Percentiles rank a stretch among this genome's conserved stretches.
Evolutionary conservation across 768 basidiomycete species (phyloP).

Genomic region (Pisolithus marmoratus): DNA sequence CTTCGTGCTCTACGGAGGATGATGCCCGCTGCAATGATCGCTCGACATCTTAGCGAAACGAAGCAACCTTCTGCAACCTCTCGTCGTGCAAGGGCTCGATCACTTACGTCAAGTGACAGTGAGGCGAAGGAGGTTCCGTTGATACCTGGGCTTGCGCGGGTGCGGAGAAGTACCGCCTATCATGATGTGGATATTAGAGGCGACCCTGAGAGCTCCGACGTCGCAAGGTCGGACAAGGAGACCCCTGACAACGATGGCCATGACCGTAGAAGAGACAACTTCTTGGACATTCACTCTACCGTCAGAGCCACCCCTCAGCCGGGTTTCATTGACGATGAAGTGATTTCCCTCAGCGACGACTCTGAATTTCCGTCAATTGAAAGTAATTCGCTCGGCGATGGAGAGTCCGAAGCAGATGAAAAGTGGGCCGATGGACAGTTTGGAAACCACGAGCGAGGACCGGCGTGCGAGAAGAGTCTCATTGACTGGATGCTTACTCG

Average conservation of each 20-base stretch:
- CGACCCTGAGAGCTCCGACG: slow-evolving; percentile 58
- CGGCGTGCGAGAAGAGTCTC: slow-evolving; percentile 38
- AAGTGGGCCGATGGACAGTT: slow-evolving; percentile 31
- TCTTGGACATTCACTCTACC: slow-evolving; percentile 12
- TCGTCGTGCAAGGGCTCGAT: slow-evolving; percentile 5
- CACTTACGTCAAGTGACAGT: slow-evolving; percentile 16
- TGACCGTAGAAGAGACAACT: slow-evolving; percentile 1
- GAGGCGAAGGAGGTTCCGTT: slow-evolving; percentile 36
- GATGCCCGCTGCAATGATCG: slow-evolving; percentile 51
- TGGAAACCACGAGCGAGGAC: slow-evolving; percentile 16
- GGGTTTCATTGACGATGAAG: slow-evolving; percentile 4
- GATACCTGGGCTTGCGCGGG: slow-evolving; percentile 48
- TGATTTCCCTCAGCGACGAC: slow-evolving; percentile 20
- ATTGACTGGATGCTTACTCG: slow-evolving; percentile 68
- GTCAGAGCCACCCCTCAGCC: slow-evolving; percentile 11
- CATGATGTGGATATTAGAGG: slow-evolving; percentile 45
- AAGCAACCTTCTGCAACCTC: slow-evolving; percentile 7
- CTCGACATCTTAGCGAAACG: slow-evolving; percentile 22
- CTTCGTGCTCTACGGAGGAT: slow-evolving; percentile 40
- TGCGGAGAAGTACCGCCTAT: slow-evolving; percentile 29
- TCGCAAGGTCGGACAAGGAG: slow-evolving; percentile 15
- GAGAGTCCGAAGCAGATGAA: slow-evolving; percentile 27
- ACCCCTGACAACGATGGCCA: not conserved
- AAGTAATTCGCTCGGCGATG: slow-evolving; percentile 10
- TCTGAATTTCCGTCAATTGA: slow-evolving; percentile 10